phyloP scores from a whole-genome alignment of 164 flowering plant species.

The Aristolochia contorta region DNA sequence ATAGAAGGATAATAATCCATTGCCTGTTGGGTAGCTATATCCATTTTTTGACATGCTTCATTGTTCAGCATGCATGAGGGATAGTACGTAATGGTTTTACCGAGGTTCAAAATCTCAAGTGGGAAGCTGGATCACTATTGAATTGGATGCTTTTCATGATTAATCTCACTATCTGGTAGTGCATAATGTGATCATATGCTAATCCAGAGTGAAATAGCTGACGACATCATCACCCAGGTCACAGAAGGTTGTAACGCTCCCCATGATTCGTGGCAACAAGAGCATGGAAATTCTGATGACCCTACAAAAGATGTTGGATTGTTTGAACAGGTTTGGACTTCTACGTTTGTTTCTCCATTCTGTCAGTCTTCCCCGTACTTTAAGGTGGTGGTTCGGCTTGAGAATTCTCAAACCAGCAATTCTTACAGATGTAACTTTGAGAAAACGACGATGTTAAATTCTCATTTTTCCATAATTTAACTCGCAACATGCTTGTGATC shows the following conservation, averaged over 20 bases:
- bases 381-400: not conserved
- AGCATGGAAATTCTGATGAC: not conserved
- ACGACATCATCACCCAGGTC: not conserved
- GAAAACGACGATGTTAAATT: not conserved
- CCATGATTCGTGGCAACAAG: not conserved
- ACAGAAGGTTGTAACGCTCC: not conserved
- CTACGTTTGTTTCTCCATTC: not conserved
- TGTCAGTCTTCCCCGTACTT: not conserved
- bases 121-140: not conserved
- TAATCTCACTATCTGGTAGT: not conserved
- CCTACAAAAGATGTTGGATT: slow-evolving; percentile 3
- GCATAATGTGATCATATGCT: not conserved
- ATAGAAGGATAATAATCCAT: too few relatives aligned
- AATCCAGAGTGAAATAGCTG: slow-evolving; percentile 2
- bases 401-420: not conserved
- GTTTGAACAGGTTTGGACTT: slow-evolving; percentile 8
- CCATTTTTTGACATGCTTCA: too few relatives aligned
- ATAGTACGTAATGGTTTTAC: too few relatives aligned
- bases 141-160: not conserved
- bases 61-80: too few relatives aligned
- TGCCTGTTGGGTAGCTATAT: too few relatives aligned
- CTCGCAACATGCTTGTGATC: not conserved
- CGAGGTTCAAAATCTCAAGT: too few relatives aligned
- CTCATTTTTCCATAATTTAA: not conserved
- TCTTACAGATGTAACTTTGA: too few relatives aligned